A percentile compares a stretch with the other conserved stretches of the same genome.
Evolutionary conservation across 371 early-diverging fungal genomes (phyloP).

Genomic region (Apophysomyces variabilis): DNA sequence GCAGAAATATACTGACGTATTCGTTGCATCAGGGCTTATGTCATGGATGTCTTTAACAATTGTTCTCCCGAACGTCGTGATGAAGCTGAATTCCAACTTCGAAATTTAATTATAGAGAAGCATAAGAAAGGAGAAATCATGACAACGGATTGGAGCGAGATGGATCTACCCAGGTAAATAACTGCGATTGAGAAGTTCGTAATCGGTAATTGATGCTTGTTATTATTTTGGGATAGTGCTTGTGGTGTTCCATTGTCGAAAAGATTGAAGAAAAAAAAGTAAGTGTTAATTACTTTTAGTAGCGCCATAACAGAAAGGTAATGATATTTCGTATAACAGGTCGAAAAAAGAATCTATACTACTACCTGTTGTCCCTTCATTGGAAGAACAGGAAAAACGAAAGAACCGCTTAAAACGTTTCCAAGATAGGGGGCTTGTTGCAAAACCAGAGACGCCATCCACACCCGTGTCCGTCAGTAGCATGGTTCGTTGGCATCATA

Average conservation of each 20-base stretch:
- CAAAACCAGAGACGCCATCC: slow-evolving; percentile 14
- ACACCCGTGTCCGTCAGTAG: slow-evolving; percentile 16
- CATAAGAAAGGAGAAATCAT: slow-evolving; percentile 55
- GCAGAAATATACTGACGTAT: neutral
- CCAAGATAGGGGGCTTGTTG: slow-evolving; percentile 37
- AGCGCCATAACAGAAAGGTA: neutral
- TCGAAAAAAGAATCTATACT: slow-evolving; percentile 5
- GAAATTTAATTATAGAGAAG: slow-evolving; percentile 58
- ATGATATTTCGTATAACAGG: neutral
- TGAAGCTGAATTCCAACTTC: slow-evolving; percentile 58
- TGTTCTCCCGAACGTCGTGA: slow-evolving; percentile 56
- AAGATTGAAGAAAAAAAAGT: slow-evolving; percentile 32
- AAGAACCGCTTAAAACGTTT: slow-evolving; percentile 53
- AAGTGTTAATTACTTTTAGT: slow-evolving; percentile 12
- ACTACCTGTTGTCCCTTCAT: slow-evolving; percentile 18
- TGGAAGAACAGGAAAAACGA: slow-evolving; percentile 40
- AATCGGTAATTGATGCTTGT: neutral
- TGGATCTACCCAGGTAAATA: slow-evolving; percentile 66
- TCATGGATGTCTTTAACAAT: slow-evolving; percentile 60
- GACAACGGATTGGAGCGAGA: slow-evolving; percentile 69
- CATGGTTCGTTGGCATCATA: slow-evolving; percentile 10
- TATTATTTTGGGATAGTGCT: slow-evolving; percentile 18
- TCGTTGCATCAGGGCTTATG: slow-evolving; percentile 55
- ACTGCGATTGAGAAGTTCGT: neutral
- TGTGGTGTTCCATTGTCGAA: slow-evolving; percentile 21